Conservation (phyloP, 352 stramenopile genomes). For the Lagenidium sp. region DNA sequence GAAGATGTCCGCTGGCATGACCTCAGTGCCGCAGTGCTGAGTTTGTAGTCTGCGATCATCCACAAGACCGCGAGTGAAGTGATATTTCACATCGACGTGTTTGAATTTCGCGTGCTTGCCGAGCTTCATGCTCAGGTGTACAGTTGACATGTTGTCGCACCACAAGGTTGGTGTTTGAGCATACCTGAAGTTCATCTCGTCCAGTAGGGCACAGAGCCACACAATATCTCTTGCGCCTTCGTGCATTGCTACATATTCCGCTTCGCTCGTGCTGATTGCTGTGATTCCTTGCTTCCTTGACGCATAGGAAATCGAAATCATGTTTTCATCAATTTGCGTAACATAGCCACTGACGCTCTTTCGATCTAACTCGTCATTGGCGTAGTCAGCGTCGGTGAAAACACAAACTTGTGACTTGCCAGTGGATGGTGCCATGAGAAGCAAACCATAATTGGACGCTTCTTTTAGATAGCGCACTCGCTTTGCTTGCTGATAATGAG, state of each 20-base stretch:
- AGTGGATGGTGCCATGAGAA: not conserved
- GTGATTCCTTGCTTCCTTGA: conserved; percentile 20
- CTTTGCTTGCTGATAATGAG: conserved; percentile 2
- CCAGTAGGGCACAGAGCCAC: conserved; percentile 10
- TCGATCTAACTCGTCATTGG: conserved; percentile 10
- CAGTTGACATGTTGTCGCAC: conserved; percentile 12
- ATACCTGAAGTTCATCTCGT: conserved; percentile 8
- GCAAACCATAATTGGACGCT: not conserved
- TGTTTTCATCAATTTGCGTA: conserved; percentile 10
- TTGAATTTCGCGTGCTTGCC: conserved; percentile 16
- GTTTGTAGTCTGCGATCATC: conserved; percentile 1
- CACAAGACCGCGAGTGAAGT: conserved; percentile 7
- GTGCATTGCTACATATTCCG: conserved; percentile 17
- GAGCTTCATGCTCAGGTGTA: conserved; percentile 11
- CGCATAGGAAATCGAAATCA: conserved; percentile 14
- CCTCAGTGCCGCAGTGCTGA: conserved; percentile 6
- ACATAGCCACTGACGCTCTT: conserved; percentile 18
- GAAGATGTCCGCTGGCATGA: conserved; percentile 16
- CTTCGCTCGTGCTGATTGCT: conserved; percentile 15
- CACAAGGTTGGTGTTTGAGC: conserved; percentile 1
- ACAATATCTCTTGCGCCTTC: conserved; percentile 10
- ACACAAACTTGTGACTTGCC: not conserved
- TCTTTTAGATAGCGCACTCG: conserved; percentile 6
- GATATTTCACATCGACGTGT: conserved; percentile 19
- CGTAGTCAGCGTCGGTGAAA: conserved; percentile 17